A percentile compares a stretch with the other conserved stretches of the same genome.
These are phyloP conservation scores for Penicillium herquei DNA, from an alignment of 495 filamentous ascomycete genomes.

Conservation along the genomic window DNA sequence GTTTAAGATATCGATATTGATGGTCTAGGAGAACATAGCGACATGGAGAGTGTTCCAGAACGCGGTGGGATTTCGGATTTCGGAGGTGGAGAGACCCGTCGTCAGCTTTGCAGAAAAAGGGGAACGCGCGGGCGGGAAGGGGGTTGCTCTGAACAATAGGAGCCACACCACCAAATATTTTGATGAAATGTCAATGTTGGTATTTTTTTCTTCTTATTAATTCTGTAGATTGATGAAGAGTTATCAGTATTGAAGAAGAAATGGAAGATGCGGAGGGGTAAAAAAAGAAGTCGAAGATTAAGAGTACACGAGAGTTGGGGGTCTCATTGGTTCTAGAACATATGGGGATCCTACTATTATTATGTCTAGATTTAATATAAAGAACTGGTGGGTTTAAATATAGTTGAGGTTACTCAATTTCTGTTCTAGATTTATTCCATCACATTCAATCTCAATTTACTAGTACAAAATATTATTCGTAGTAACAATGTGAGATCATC, in stretches of 20 bases:
- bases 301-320: not conserved
- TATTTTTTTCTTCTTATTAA: not conserved
- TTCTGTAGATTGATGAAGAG: not conserved
- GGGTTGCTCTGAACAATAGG: conserved; percentile 1
- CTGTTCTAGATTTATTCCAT: too few relatives aligned
- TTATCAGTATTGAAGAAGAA: not conserved
- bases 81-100: conserved; percentile 21
- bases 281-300: not conserved
- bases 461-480: too few relatives aligned
- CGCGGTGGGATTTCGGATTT: conserved; percentile 21
- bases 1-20: too few relatives aligned
- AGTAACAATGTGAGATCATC: too few relatives aligned
- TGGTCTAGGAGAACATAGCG: conserved; percentile 16
- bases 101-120: conserved; percentile 30
- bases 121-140: conserved; percentile 22
- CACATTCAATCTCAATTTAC: too few relatives aligned
- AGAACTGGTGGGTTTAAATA: too few relatives aligned
- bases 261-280: not conserved
- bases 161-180: conserved; percentile 4
- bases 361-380: too few relatives aligned
- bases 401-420: too few relatives aligned
- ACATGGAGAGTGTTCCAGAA: conserved; percentile 31
- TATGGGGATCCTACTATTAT: not conserved
- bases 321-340: conserved; percentile 8
- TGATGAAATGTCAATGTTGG: conserved; percentile 3